Base-by-base conservation (phyloP, 2,329 filamentous ascomycete genomes). In the Aspergillus sp. region DNA sequence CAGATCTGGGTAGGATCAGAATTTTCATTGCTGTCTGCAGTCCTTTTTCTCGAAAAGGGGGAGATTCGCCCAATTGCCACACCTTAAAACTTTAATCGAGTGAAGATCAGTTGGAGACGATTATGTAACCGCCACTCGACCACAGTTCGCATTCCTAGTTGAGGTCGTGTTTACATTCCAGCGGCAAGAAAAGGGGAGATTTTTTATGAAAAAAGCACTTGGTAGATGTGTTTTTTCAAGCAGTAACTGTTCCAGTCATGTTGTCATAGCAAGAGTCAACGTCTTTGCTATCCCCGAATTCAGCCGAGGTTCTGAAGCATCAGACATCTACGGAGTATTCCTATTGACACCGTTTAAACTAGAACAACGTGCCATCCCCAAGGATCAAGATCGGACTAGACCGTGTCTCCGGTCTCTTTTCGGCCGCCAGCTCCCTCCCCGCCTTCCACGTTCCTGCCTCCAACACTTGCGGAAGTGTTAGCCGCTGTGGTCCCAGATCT, bases 381-480 rank as follows among this genome's bases (percentile, higher is more conserved):
- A 72, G 62, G 26, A 77, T 76, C 53, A 77, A 57, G 36, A 78
- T 77, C 4, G 76, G 76, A 57, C 75, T 76, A 1, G 69, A 73
- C 57, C 69, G 71, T 0, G 69, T 75, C 49, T 68, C 57, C 1
- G 75, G 73, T 10, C 75, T 64, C 31, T 63, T 67, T 55, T 71
- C 60, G 0, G 74, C 75, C 11, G 75, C 75, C 45, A 76, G 56
- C 54, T 77, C 73, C n/a, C 77, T 66, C 1, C 75, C 75, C 5
- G 69, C 72, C 62, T 85, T 85, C 82, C 82, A 85, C 1, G 79
- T 81, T 0, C 82, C 83, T 5, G 82, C 82, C 57, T 85, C 82
- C 1, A 85, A 65, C 64, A 84, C 70, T 67, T 85, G 83, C 0
- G 81, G 76, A 71, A 85, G 74, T 46, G 68, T 79, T 55, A 85